phyloP scores from a whole-genome alignment of 257 asterid genomes.

The Nicotiana paniculata region DNA sequence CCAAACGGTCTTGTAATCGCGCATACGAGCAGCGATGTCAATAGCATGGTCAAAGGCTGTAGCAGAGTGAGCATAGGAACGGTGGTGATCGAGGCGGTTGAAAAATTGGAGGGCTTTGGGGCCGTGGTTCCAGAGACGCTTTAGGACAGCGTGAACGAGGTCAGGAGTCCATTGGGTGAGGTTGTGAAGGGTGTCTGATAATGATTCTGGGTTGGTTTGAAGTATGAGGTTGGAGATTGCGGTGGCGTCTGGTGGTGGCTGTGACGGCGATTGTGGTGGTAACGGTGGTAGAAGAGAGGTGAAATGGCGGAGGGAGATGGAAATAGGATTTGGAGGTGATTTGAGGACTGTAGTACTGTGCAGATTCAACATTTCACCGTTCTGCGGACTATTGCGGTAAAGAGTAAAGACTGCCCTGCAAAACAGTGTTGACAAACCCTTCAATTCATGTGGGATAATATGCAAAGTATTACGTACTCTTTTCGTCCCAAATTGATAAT shows the following conservation, averaged over 20 bases:
- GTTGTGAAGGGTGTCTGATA: constrained; percentile 31
- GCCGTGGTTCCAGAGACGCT: constrained; percentile 92
- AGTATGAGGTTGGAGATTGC: constrained; percentile 43
- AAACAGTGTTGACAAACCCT: background rate
- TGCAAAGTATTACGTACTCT: too few relatives aligned
- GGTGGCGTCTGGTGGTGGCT: constrained; percentile 29
- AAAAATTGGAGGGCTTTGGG: constrained; percentile 92
- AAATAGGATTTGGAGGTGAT: constrained; percentile 15
- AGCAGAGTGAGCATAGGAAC: constrained; percentile 54
- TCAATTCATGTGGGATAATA: background rate
- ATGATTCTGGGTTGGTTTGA: constrained; percentile 31
- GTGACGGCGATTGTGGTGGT: constrained; percentile 5
- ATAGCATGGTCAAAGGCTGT: constrained; percentile 63
- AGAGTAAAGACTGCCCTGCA: background rate
- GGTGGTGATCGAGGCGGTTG: constrained; percentile 56
- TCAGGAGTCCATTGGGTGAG: constrained; percentile 51
- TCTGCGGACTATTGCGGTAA: background rate
- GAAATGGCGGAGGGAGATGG: constrained; percentile 7
- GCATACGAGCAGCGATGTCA: constrained; percentile 71
- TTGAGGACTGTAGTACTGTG: background rate
- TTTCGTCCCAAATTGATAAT: too few relatives aligned
- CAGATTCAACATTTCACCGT: constrained; percentile 3
- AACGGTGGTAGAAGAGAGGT: background rate
- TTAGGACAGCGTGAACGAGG: constrained; percentile 60
- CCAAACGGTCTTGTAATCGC: constrained; percentile 68